Evolutionary conservation across 208 protist genomes (phyloP), one percentile per base, ranked within the genome.

Genomic region (Wallacemonas sp.): DNA sequence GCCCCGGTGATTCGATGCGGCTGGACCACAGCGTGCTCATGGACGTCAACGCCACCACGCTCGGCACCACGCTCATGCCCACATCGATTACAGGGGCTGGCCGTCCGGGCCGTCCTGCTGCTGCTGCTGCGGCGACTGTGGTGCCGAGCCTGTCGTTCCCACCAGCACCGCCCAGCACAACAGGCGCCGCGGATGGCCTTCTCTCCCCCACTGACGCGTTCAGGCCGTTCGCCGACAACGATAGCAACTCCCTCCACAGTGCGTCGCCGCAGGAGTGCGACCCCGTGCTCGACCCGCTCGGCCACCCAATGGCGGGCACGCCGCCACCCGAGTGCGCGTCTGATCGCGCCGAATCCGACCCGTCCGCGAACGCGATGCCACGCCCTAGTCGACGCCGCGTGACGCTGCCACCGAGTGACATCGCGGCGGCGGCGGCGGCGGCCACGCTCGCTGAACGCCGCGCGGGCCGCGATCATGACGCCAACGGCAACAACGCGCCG

Each of bases 11-110:
- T 17, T 43, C 52, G 0, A 21, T 24, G 32, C 9, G 52, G n/a
- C 52, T 48, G 9, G 62, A 68, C 19, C 46, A 46, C 46, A 68
- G 62, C 48, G 62, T 68, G n/a, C 44, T 68, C 0, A 24, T 48
- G 8, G 62, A 68, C 21, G 62, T 68, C 44, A 34, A 54, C 24
- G 62, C 44, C 12, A 39, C 62, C 4, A 57, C 47, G 24, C 43
- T 55, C 12, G 60, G 60, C 39, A 54, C 60, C n/a, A 41, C 43
- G 46, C 8, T 34, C 29, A 58, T 58, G 52, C 52, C 52, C 11
- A 39, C 29, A 3, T 12, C n/a, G 8, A 29, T 8, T 0, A 56
- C 19, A n/a, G 48, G 12, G 19, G 19, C 17, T 41, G 9, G 36
- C 36, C 9, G 36, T 17, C 9, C 36, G 14, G 36, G 36, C 9